Base-by-base conservation (phyloP, 2,329 filamentous ascomycete genomes). In the Zarea fungicola region DNA sequence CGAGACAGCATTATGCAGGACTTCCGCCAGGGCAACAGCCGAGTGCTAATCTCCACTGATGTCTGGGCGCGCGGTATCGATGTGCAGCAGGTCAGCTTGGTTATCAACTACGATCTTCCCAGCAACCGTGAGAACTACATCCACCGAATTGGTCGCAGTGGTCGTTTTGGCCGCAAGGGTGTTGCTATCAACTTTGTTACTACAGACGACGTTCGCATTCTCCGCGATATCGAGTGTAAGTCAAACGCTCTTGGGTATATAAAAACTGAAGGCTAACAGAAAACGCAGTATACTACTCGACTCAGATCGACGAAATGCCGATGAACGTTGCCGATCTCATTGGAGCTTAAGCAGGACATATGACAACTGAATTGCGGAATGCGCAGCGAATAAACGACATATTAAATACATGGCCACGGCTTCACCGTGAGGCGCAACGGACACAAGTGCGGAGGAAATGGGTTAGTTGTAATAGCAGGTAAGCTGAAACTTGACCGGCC, bases 71-170 rank as follows among this genome's bases (percentile, higher is more conserved):
- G 93, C 66, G 93, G 93, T 73, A 99, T 99, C 70, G 93, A 99
- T 65, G 93, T 99, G 42, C 93, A 99, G 72, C 93, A 99, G 69
- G 93, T 99, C 60, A 95, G 88, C 53, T 75, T 99, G 63, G 93
- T 99, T 54, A 99, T 99, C 78, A 99, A 99, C 76, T 99, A 99
- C 70, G 93, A 99, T 67, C 77, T 99, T 52, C 93, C 93, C 4
- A 93, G 87, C 71, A 97, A 99, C 72, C 90, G 93, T 78, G 93
- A 99, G 73, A 99, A 99, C 75, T 99, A 99, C 71, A 97, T 99
- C 69, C 93, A 99, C 76, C 86, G 93, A 60, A 99, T 99, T 61
- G 93, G 93, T 65, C 84, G 93, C 65, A 93, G 89, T 65, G 93
- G 93, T 60, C 83, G 93, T 58, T 99, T 99, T 62, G 93, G 93